A percentile compares a stretch with the other conserved stretches of the same genome.
Conservation (phyloP, 2,329 filamentous ascomycete genomes). For the Capronia coronata region DNA sequence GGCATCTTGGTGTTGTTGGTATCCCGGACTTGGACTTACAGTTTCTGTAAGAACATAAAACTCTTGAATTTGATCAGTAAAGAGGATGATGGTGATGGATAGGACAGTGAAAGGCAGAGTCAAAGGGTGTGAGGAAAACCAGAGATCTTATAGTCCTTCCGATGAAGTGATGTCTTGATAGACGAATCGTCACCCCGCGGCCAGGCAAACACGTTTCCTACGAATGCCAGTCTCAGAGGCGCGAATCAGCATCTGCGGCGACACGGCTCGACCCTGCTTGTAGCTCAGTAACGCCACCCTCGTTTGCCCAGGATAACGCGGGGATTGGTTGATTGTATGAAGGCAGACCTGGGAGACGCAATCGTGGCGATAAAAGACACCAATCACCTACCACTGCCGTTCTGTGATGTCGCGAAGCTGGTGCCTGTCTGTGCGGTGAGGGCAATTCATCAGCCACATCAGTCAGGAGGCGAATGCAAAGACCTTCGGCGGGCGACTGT, state of each 20-base stretch:
- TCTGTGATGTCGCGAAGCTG: neutral
- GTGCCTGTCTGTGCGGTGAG: too few relatives aligned
- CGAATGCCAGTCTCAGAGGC: neutral
- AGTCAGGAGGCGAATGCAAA: neutral
- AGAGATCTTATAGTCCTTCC: constrained; percentile 14
- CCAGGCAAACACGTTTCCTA: constrained; percentile 23
- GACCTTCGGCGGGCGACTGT: neutral
- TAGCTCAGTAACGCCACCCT: constrained; percentile 1
- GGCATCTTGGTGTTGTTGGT: constrained; percentile 42
- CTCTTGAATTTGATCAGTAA: neutral
- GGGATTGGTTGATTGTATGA: neutral
- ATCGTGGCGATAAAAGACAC: neutral
- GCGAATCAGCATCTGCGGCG: constrained; percentile 21
- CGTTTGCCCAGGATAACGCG: too few relatives aligned
- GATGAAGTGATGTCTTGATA: neutral
- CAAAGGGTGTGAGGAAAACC: constrained; percentile 1
- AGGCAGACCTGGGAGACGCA: neutral
- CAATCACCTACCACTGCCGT: too few relatives aligned
- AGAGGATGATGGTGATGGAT: neutral
- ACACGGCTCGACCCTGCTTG: constrained; percentile 19
- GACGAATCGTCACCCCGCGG: constrained; percentile 8
- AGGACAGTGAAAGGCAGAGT: neutral
- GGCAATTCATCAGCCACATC: neutral
- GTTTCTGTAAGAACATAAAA: neutral
- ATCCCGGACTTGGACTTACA: neutral